Evolutionary conservation across 805 yeast genomes (phyloP), one percentile per base, ranked within the genome.

Genomic region (Candida insectalens): DNA sequence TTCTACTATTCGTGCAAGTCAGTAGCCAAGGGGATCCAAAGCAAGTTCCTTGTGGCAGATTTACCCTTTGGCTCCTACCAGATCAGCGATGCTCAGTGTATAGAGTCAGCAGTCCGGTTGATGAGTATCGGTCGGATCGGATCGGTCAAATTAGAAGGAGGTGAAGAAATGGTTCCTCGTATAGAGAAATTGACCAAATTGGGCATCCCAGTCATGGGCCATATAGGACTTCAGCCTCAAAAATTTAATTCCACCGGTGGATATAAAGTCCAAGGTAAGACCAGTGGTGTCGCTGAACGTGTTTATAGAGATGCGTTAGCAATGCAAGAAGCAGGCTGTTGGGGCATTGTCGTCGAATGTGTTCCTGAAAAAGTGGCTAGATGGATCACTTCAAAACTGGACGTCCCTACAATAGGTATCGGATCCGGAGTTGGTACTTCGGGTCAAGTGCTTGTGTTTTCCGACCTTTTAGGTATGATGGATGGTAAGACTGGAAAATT

Each of bases 171-270:
- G 36, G 53, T 74, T 3, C 60, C 68, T 2, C 71, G 79, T 1
- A 70, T 92, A 7, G 47, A 55, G 36, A 67, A 67, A 39, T 56
- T 89, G 14, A 65, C 77, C 1, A 51, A 66, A 4, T 63, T 78
- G 13, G 97, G 97, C 1, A 77, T 89, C 7, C 94, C 96, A 0
- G 87, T 87, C 3, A 68, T 84, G 59, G 96, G 94, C 1, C 98
- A 89, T 55, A 73, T 84, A 20, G 98, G 98, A 0, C 62, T 89
- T 21, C 84, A 95, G 4, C 98, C 98, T 2, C 97, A 92, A 53
- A 69, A 83, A 28, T 76, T 76, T 40, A 74, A 83, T 42, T 52
- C 83, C 0, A 51, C 82, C 10, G 88, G 96, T 15, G 98, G 98
- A 1, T 89, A 79, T 58, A 81, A 77, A 55, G 80, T 83, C 1